These are phyloP conservation scores for Penicillium flavigenum DNA, from an alignment of 495 filamentous ascomycete genomes.

Conservation along the genomic window DNA sequence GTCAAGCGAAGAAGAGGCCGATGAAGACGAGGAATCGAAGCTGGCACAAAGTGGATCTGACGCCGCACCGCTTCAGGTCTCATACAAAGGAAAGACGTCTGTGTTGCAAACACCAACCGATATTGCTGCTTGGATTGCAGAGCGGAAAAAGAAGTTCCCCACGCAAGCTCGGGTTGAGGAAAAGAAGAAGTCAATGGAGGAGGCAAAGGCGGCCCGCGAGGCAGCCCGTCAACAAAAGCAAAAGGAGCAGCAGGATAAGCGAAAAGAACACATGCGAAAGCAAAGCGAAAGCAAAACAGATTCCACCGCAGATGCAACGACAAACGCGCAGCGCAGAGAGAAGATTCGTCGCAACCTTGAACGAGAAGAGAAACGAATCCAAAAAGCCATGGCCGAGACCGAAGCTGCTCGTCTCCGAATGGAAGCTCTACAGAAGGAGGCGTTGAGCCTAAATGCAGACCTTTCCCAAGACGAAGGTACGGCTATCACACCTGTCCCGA, in stretches of 20 bases:
- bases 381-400: slow-evolving; percentile 49
- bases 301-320: slow-evolving; percentile 34
- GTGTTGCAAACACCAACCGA: slow-evolving; percentile 60
- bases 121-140: slow-evolving; percentile 74
- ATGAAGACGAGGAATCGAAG: slow-evolving; percentile 62
- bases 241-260: slow-evolving; percentile 29
- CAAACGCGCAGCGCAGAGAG: slow-evolving; percentile 49
- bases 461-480: background rate
- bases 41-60: slow-evolving; percentile 36
- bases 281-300: slow-evolving; percentile 27
- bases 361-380: slow-evolving; percentile 48
- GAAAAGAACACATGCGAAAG: slow-evolving; percentile 29
- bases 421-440: slow-evolving; percentile 35
- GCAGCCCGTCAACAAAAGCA: slow-evolving; percentile 32
- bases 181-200: slow-evolving; percentile 46
- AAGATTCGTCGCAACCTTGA: slow-evolving; percentile 48
- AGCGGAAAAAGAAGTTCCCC: slow-evolving; percentile 75
- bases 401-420: slow-evolving; percentile 42
- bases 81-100: slow-evolving; percentile 42
- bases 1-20: slow-evolving; percentile 60
- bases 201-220: slow-evolving; percentile 42
- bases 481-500: background rate
- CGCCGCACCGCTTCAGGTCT: slow-evolving; percentile 42
- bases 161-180: slow-evolving; percentile 62
- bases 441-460: slow-evolving; percentile 11